A percentile compares a stretch with the other conserved stretches of the same genome.
Conservation (phyloP, 1,139 yeast species). For the Hansenula lynferdii region DNA sequence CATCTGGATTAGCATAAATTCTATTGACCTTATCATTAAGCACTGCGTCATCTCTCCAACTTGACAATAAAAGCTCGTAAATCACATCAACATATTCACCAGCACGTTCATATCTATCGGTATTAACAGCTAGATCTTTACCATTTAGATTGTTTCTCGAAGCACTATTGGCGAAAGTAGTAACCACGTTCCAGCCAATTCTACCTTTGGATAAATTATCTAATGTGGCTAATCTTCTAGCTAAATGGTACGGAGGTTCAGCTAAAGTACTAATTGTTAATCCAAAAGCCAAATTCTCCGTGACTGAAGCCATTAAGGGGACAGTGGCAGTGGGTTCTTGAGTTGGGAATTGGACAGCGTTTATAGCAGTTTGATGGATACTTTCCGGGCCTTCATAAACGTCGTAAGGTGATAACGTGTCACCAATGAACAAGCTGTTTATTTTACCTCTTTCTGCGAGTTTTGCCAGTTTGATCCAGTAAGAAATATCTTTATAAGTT, state of each 20-base stretch:
- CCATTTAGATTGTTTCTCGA: constrained; percentile 34
- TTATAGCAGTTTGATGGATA: constrained; percentile 30
- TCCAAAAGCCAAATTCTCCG: constrained; percentile 33
- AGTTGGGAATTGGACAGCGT: constrained; percentile 38
- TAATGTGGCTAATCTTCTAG: constrained; percentile 35
- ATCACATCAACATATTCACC: constrained; percentile 35
- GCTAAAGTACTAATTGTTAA: constrained; percentile 36
- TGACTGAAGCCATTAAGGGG: constrained; percentile 38
- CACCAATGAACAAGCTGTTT: constrained; percentile 40
- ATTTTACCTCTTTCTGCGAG: constrained; percentile 39
- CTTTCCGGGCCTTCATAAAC: constrained; percentile 37
- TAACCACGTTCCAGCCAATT: constrained; percentile 40
- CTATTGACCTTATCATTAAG: constrained; percentile 26
- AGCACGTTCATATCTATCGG: constrained; percentile 33
- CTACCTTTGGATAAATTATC: constrained; percentile 37
- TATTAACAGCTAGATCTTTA: constrained; percentile 31
- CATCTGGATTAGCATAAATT: constrained; percentile 31
- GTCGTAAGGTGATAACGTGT: constrained; percentile 39
- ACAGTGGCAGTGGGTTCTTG: constrained; percentile 35
- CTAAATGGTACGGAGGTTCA: constrained; percentile 37
- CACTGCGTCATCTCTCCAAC: constrained; percentile 40
- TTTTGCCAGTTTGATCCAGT: constrained; percentile 39
- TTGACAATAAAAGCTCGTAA: constrained; percentile 32
- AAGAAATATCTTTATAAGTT: constrained; percentile 31
- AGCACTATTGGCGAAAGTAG: constrained; percentile 37